Conservation (phyloP, 306 rosid species). For the Nissolia schottii region DNA sequence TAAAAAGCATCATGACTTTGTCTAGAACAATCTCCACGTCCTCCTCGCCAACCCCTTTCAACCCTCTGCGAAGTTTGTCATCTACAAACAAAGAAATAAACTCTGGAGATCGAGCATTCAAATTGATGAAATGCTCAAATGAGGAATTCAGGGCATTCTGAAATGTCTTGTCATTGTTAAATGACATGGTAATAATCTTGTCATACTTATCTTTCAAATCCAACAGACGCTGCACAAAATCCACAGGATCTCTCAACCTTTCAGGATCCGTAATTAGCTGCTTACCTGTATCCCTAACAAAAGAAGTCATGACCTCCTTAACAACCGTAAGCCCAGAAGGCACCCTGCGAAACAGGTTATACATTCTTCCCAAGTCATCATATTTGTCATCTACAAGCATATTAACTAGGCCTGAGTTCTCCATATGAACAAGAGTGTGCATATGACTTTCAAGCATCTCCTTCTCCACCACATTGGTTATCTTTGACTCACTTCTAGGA, state of each 20-base stretch:
- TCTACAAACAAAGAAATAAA: constrained; percentile 57
- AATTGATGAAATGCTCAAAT: constrained; percentile 55
- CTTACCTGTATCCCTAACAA: constrained; percentile 44
- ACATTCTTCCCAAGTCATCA: constrained; percentile 50
- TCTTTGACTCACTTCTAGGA: constrained; percentile 40
- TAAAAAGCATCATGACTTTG: constrained; percentile 63
- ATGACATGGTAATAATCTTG: constrained; percentile 36
- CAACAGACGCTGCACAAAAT: constrained; percentile 50
- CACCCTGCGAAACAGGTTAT: constrained; percentile 45
- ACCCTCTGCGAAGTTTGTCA: constrained; percentile 53
- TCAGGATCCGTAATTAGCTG: constrained; percentile 49
- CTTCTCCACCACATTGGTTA: constrained; percentile 46
- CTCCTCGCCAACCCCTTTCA: constrained; percentile 55
- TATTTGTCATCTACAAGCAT: constrained; percentile 53
- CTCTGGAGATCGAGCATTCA: constrained; percentile 56
- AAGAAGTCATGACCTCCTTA: constrained; percentile 46
- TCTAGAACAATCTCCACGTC: constrained; percentile 53
- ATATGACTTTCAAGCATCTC: constrained; percentile 53
- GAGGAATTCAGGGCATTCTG: constrained; percentile 58
- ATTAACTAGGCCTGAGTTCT: constrained; percentile 50
- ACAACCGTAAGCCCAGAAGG: constrained; percentile 43
- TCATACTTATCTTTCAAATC: constrained; percentile 55
- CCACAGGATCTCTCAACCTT: constrained; percentile 53
- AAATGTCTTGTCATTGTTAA: constrained; percentile 46
- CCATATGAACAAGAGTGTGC: constrained; percentile 46